Base-by-base conservation (phyloP, 2,329 filamentous ascomycete genomes). In the Fusarium subglutinans region DNA sequence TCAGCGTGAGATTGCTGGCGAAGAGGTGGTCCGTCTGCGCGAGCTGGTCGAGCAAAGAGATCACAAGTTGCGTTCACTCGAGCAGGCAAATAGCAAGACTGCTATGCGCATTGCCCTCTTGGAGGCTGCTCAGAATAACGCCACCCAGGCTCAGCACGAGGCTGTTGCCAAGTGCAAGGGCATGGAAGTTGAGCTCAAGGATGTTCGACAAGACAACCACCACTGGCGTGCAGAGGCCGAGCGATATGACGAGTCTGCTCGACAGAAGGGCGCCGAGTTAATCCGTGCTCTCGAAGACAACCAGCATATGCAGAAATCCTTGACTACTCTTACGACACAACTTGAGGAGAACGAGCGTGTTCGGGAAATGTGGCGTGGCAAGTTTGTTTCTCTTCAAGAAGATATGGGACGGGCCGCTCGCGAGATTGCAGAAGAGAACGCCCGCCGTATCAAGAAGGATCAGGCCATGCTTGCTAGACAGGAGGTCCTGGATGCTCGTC, bases 321-420 rank as follows among this genome's bases (percentile, higher is more conserved):
- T 97, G 66, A 90, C 92, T 70, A 92, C 91, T 28, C 87, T 98
- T 63, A 90, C 91, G 70, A 89, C 89, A 51, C 95, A 97, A 80
- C 90, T 96, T 47, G 92, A 96, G 78, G 95, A 98, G 83, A 96
- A 94, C 78, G 91, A 95, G 79, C 91, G 92, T 72, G 89, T 97
- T 67, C 92, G 95, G 66, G 94, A 98, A 80, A 91, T 88, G 69
- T 95, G 97, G 89, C 92, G 94, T 75, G 87, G 87, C 80, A 97
- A 96, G 82, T 93, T 98, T 78, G 90, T 96, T 76, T 91, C 91
- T 68, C 86, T 99, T 44, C 95, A 98, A 82, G 90, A 94, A 72
- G 94, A 98, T 76, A 96, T 98, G 92, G 89, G 91, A 38, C 87
- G 87, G 63, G 93, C 94, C 55, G 92, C 94, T 60, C 90, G 90